Conservation (phyloP, 1,284 basidiomycete species). For the Austroboletus novae-zelandiae region DNA sequence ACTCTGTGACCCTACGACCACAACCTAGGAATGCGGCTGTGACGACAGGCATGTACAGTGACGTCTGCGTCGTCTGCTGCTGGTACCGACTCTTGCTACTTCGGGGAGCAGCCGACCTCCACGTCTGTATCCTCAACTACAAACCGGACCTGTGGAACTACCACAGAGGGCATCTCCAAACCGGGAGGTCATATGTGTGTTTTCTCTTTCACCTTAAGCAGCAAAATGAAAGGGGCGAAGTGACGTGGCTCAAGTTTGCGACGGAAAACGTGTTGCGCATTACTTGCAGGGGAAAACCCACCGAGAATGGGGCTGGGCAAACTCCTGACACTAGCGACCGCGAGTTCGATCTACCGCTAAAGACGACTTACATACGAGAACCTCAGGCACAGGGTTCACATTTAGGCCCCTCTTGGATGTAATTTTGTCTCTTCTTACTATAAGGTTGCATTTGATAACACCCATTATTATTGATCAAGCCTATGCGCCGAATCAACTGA, state of each 20-base stretch:
- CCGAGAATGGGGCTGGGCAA: no score
- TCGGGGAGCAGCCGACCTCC: constrained; percentile 12
- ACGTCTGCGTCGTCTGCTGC: constrained; percentile 18
- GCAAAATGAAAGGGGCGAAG: constrained; percentile 3
- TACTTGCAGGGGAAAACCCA: background rate
- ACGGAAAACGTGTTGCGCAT: constrained; percentile 24
- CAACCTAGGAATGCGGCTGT: background rate
- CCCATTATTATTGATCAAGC: no score
- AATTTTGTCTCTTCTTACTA: no score
- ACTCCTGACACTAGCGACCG: no score
- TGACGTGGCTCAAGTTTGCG: constrained; percentile 23
- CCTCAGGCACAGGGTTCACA: no score
- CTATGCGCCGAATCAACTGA: no score
- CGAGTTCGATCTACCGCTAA: no score
- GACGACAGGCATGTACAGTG: constrained; percentile 7
- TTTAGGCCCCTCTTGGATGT: no score
- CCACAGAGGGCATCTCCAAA: constrained; percentile 10
- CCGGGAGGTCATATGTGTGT: constrained; percentile 20
- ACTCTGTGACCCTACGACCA: background rate
- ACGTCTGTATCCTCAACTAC: constrained; percentile 26
- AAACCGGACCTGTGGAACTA: background rate
- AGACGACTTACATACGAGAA: no score
- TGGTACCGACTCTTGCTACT: constrained; percentile 14
- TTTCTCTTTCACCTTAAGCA: no score
- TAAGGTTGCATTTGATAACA: no score